Conservation (phyloP, 192 early-diverging fungal genomes). For the Thamnidium elegans region DNA sequence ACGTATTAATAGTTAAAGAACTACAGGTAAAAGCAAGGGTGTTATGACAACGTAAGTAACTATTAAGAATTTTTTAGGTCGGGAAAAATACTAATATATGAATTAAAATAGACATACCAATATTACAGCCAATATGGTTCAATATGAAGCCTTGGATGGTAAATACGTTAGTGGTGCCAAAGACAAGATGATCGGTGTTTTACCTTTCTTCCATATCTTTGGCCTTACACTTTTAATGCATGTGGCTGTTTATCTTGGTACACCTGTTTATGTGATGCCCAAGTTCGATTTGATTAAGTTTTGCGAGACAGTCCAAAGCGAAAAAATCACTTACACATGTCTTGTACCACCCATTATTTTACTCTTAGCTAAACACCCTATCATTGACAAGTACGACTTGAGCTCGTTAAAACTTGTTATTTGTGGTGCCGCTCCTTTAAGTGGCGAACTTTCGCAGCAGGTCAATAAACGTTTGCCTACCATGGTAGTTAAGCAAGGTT, state of each 20-base stretch:
- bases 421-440: slow-evolving; percentile 69
- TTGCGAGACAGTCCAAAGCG: slow-evolving; percentile 67
- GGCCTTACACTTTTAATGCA: slow-evolving; percentile 22
- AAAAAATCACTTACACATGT: slow-evolving; percentile 69
- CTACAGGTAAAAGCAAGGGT: slow-evolving; percentile 26
- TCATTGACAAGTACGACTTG: slow-evolving; percentile 62
- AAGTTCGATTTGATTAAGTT: slow-evolving; percentile 61
- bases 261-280: slow-evolving; percentile 54
- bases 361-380: slow-evolving; percentile 59
- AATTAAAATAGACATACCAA: slow-evolving; percentile 26
- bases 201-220: slow-evolving; percentile 38
- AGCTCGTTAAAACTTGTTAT: slow-evolving; percentile 47
- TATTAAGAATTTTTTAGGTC: neutral
- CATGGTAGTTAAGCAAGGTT: slow-evolving; percentile 56
- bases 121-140: slow-evolving; percentile 30
- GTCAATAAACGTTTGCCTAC: slow-evolving; percentile 33
- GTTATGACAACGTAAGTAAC: slow-evolving; percentile 36
- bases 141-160: neutral
- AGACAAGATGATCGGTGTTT: slow-evolving; percentile 24
- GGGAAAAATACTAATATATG: too few relatives aligned
- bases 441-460: slow-evolving; percentile 43
- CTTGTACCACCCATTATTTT: slow-evolving; percentile 79
- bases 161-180: neutral
- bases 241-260: slow-evolving; percentile 20
- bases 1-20: too few relatives aligned